Evolutionary conservation across 768 basidiomycete species (phyloP), one percentile per base, ranked within the genome.

Genomic region (Suillus subalutaceus): DNA sequence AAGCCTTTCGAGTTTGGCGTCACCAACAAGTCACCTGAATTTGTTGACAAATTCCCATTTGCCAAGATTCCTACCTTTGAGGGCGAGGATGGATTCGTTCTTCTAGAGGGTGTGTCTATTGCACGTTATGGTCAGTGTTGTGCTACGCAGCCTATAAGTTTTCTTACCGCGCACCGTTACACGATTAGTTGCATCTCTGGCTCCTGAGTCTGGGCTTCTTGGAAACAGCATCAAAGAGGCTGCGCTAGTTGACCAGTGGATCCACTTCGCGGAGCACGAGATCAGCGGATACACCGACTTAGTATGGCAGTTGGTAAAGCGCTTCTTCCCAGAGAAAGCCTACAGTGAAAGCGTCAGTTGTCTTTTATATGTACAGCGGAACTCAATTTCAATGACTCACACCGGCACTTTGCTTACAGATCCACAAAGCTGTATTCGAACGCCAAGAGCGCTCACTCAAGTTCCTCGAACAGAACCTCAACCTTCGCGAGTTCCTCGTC

Each of bases 241-340:
- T 30, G 74, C 73, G 3, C 73, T 76, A 35, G 67, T 77, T 1
- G 76, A 76, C 56, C 76, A 76, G 44, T 76, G 75, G 75, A 65
- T 76, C 20, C 75, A 76, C 38, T 76, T 76, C 56, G 71, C 66
- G 10, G 75, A 76, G 56, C 65, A 63, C 13, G 75, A 76, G 56
- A 74, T 77, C 38, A n/a, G 67, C 50, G 8, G 1, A 62, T 65
- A 67, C 66, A 77, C 67, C 62, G 68, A 74, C 35, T 71, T 59
- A 64, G 65, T 38, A 62, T 44, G 23, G 76, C 63, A n/a, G 56
- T 69, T 48, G 65, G 72, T 38, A 15, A 26, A 16, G 71, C 69
- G 62, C 53, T 62, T 44, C 66, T 73, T 26, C 67, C 69, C 15
- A 59, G 58, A 41, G 38, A 41, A 59, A 23, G 53, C 38, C 5